These are phyloP conservation scores for Parasitella parasitica DNA, from an alignment of 371 early-diverging fungal genomes.

Conservation along the genomic window DNA sequence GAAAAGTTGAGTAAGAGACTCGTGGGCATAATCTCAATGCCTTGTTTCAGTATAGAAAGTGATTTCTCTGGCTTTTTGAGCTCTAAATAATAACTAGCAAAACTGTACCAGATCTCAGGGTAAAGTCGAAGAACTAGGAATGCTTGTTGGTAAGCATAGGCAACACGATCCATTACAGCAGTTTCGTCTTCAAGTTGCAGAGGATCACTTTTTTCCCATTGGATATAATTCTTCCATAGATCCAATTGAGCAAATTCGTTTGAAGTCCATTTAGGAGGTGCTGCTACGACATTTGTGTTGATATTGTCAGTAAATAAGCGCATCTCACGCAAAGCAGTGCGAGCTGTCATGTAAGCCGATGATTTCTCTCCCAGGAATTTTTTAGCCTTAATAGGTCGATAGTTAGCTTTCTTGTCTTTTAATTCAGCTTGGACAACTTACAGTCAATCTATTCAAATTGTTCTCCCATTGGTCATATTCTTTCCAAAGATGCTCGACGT, in stretches of 20 bases:
- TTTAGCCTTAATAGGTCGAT: constrained; percentile 66
- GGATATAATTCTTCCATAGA: constrained; percentile 83
- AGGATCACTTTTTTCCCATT: constrained; percentile 92
- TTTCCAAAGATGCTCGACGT: constrained; percentile 92
- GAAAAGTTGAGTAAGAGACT: constrained; percentile 82
- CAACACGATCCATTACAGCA: constrained; percentile 67
- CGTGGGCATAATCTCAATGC: constrained; percentile 71
- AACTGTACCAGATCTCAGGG: constrained; percentile 85
- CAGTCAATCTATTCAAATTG: constrained; percentile 77
- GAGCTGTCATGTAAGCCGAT: constrained; percentile 90
- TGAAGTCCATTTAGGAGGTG: constrained; percentile 82
- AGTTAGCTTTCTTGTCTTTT: too few relatives aligned
- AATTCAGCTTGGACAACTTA: constrained; percentile 26
- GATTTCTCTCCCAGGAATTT: constrained; percentile 83
- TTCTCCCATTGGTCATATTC: constrained; percentile 95
- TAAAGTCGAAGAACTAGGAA: constrained; percentile 79
- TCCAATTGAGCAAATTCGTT: constrained; percentile 71
- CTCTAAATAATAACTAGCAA: constrained; percentile 70
- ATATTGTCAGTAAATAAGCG: constrained; percentile 74
- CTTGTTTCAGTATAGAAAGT: constrained; percentile 67
- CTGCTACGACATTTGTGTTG: constrained; percentile 62
- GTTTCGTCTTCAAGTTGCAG: constrained; percentile 69
- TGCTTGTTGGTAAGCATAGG: constrained; percentile 87
- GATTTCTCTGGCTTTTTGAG: constrained; percentile 75
- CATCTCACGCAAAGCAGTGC: constrained; percentile 83